phyloP scores from a whole-genome alignment of 768 basidiomycete genomes.

The Termitomyces bulborhizus region DNA sequence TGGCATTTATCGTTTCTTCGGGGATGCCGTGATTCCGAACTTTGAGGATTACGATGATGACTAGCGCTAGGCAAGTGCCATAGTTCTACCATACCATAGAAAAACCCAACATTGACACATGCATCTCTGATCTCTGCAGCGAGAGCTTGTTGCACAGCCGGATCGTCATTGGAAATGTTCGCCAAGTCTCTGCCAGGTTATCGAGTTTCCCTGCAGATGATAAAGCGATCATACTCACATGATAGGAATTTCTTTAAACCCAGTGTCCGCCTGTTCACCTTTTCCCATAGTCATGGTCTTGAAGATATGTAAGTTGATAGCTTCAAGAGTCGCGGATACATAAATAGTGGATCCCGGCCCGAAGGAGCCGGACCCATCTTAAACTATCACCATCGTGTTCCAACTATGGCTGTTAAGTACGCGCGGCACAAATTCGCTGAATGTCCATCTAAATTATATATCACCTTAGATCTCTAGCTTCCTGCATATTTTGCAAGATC shows the following conservation, averaged over 20 bases:
- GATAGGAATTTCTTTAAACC: constrained; percentile 31
- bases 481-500: constrained; percentile 94
- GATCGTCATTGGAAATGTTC: constrained; percentile 29
- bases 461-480: constrained; percentile 41
- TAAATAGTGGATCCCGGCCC: background rate
- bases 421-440: background rate
- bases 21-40: constrained; percentile 75
- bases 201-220: background rate
- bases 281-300: constrained; percentile 15
- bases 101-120: constrained; percentile 79
- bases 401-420: constrained; percentile 33
- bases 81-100: constrained; percentile 50
- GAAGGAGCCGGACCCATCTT: background rate
- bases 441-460: background rate
- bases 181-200: constrained; percentile 34
- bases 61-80: background rate
- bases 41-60: constrained; percentile 18
- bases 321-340: no score
- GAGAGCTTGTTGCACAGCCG: constrained; percentile 31
- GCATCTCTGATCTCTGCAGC: constrained; percentile 63
- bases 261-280: constrained; percentile 14
- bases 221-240: constrained; percentile 22
- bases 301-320: background rate
- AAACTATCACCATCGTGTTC: background rate
- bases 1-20: constrained; percentile 35